Conservation (phyloP, 768 basidiomycete genomes). For the Suillus cothurnatus region DNA sequence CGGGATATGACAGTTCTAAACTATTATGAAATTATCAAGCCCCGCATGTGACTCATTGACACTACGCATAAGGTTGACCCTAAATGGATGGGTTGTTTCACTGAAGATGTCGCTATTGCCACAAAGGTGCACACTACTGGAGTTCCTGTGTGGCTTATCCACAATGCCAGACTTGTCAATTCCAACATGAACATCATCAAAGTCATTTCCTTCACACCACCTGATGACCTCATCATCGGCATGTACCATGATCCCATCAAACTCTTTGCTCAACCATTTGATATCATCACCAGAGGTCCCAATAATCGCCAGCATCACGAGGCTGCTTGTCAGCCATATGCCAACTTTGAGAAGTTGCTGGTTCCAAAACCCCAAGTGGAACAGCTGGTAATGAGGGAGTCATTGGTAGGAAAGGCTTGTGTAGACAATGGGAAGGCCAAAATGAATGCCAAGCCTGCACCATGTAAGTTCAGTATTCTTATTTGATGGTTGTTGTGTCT, state of each 20-base stretch:
- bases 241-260: neutral
- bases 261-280: neutral
- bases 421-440: neutral
- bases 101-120: neutral
- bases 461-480: neutral
- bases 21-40: neutral
- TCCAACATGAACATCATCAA: neutral
- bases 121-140: neutral
- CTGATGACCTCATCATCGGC: neutral
- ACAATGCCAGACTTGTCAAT: neutral
- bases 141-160: neutral
- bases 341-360: neutral
- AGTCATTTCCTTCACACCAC: neutral
- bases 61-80: neutral
- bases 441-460: neutral
- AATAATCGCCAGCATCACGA: neutral
- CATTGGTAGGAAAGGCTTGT: neutral
- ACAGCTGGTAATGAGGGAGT: neutral
- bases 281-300: neutral
- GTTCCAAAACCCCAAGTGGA: neutral
- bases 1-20: neutral
- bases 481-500: neutral
- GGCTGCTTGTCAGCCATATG: neutral
- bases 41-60: neutral
- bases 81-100: conserved; percentile 8